Conservation (phyloP, 345 rosid species). For the Barbarea vulgaris region DNA sequence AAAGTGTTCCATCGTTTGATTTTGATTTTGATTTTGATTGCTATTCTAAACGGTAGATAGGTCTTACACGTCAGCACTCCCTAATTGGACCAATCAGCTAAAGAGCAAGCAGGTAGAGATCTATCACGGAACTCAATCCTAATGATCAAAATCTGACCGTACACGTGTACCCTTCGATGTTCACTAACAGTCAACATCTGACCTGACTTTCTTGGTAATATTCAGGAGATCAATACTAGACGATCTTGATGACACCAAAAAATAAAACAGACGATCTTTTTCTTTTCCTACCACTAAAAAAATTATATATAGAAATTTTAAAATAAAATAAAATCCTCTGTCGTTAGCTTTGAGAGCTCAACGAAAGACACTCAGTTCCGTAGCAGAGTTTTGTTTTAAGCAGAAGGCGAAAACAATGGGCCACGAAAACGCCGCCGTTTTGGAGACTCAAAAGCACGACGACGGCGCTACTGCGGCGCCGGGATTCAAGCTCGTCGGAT, state of each 20-base stretch:
- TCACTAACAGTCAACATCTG: constrained; percentile 19
- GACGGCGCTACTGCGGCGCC: neutral
- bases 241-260: too few relatives aligned
- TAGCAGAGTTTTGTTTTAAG: neutral
- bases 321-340: neutral
- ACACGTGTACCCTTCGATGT: constrained; percentile 16
- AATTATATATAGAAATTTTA: neutral
- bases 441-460: constrained; percentile 1
- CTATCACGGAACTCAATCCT: constrained; percentile 23
- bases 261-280: neutral
- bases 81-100: constrained; percentile 6
- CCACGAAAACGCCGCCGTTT: constrained; percentile 15
- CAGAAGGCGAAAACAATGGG: constrained; percentile 28
- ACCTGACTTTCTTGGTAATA: neutral
- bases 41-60: neutral
- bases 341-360: constrained; percentile 1
- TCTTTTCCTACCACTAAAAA: neutral
- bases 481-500: constrained; percentile 68
- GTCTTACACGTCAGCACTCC: constrained; percentile 28
- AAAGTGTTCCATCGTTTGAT: neutral
- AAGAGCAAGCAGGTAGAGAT: neutral
- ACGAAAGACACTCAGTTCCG: neutral
- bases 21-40: neutral
- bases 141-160: neutral
- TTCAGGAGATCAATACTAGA: neutral